Evolutionary conservation across 441 rosid genomes (phyloP).

Genomic region (Isatis lusitanica): DNA sequence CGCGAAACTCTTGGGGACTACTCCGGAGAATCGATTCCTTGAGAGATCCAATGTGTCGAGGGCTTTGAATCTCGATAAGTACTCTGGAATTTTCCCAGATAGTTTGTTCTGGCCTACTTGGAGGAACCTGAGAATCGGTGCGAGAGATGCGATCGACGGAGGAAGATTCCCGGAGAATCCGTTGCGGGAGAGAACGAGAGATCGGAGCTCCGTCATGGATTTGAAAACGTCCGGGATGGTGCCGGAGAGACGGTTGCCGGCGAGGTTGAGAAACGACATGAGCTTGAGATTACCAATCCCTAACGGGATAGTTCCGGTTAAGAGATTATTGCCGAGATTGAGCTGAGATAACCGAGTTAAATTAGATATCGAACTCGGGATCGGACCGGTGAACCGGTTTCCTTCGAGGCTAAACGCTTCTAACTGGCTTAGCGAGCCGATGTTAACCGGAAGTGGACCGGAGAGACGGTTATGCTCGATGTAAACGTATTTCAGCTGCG

Average conservation of each 20-base stretch:
- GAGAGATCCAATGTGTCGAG: conserved; percentile 70
- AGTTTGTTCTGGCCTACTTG: conserved; percentile 59
- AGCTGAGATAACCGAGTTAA: conserved; percentile 56
- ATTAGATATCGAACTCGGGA: conserved; percentile 58
- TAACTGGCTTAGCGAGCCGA: conserved; percentile 48
- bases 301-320: conserved; percentile 53
- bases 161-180: conserved; percentile 57
- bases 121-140: conserved; percentile 42
- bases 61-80: conserved; percentile 50
- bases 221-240: conserved; percentile 52
- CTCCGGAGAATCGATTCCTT: conserved; percentile 47
- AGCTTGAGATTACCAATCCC: conserved; percentile 47
- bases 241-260: conserved; percentile 54
- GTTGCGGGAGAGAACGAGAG: conserved; percentile 46
- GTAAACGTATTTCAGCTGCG: conserved; percentile 51
- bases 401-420: conserved; percentile 52
- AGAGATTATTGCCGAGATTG: conserved; percentile 47
- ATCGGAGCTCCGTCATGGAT: conserved; percentile 43
- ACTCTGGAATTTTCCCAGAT: conserved; percentile 55
- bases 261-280: conserved; percentile 38
- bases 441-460: conserved; percentile 53
- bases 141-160: conserved; percentile 45
- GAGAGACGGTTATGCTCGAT: conserved; percentile 66
- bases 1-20: conserved; percentile 51
- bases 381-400: conserved; percentile 60